A percentile compares a stretch with the other conserved stretches of the same genome.
phyloP scores from a whole-genome alignment of 1,139 yeast genomes.

The Geotrichum restrictum region DNA sequence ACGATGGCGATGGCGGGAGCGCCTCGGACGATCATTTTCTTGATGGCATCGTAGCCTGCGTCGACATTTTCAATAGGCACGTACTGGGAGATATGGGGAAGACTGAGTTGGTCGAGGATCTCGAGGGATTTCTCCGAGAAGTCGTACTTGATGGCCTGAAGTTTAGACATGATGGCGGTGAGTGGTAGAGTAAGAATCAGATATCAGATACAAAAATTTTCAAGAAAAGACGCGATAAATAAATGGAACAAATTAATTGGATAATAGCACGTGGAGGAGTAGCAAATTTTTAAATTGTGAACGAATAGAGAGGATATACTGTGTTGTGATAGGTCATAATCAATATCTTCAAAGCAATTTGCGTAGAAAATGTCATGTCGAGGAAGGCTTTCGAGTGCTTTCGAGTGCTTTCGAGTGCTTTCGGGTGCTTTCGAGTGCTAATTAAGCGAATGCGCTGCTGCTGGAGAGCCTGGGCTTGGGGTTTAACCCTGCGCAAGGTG shows the following conservation, averaged over 20 bases:
- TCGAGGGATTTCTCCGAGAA: constrained; percentile 46
- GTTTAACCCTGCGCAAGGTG: too few species aligned
- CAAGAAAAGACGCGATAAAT: too few species aligned
- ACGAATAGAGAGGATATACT: background rate
- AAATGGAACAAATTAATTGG: too few species aligned
- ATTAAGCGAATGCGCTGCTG: too few species aligned
- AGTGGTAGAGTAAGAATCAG: background rate
- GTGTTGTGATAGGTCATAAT: too few species aligned
- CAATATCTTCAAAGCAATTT: too few species aligned
- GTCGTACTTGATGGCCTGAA: constrained; percentile 67
- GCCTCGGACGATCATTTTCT: constrained; percentile 91
- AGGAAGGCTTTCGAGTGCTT: too few species aligned
- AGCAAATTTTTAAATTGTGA: background rate
- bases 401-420: too few species aligned
- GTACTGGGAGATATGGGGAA: constrained; percentile 77
- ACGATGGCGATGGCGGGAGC: constrained; percentile 98
- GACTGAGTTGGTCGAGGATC: constrained; percentile 73
- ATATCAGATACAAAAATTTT: background rate
- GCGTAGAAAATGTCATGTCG: too few species aligned
- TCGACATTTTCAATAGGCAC: constrained; percentile 55
- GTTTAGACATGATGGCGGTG: constrained; percentile 21
- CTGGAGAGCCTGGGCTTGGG: too few species aligned
- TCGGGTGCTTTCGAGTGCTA: too few species aligned
- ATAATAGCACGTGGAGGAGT: constrained; percentile 3
- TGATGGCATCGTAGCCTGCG: constrained; percentile 79